Evolutionary conservation across 176 grass and related monocot species (phyloP).

Genomic region (Alloteropsis semialata): DNA sequence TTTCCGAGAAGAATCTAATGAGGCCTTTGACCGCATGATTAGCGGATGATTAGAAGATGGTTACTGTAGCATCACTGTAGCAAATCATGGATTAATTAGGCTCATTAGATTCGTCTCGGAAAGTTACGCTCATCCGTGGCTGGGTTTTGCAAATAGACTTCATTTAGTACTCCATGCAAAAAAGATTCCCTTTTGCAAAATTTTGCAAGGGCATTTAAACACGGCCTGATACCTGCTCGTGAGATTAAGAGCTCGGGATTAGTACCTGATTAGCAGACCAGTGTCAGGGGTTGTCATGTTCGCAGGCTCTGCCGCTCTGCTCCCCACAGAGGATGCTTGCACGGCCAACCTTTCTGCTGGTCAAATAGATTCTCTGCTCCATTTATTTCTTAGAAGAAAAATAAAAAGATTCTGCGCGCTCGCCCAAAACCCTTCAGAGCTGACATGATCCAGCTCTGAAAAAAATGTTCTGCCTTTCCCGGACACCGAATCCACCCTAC

Average conservation of each 20-base stretch:
- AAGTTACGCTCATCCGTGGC: no score
- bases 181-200: no score
- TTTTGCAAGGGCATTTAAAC: no score
- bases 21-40: no score
- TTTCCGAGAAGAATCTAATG: no score
- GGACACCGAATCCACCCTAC: constrained; percentile 15
- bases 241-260: neutral
- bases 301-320: neutral
- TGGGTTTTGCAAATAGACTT: no score
- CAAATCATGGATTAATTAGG: no score
- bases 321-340: constrained; percentile 1
- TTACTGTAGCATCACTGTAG: no score
- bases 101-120: no score
- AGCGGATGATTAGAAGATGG: no score
- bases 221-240: neutral
- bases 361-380: constrained; percentile 2
- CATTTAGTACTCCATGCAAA: no score
- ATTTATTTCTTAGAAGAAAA: neutral
- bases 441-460: constrained; percentile 26
- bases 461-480: neutral
- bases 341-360: constrained; percentile 11
- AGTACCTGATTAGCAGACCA: neutral
- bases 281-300: neutral
- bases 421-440: neutral
- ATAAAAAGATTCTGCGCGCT: neutral